phyloP scores from a whole-genome alignment of 352 stramenopile species.

The Globisporangium paroecandrum region DNA sequence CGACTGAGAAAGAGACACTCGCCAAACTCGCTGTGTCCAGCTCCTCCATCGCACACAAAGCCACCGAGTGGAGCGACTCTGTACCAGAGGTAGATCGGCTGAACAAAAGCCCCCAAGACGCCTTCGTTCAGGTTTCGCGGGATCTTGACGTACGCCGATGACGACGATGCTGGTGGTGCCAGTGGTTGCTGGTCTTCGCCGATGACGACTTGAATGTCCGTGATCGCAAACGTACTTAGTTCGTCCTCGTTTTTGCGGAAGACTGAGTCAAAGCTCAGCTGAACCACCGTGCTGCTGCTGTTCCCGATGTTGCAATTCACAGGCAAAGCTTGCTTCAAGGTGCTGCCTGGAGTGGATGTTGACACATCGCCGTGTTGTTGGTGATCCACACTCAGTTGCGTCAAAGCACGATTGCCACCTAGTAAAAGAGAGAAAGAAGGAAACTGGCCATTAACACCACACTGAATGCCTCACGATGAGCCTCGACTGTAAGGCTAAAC shows the following conservation, averaged over 20 bases:
- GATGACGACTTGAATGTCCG: slow-evolving; percentile 47
- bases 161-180: slow-evolving; percentile 24
- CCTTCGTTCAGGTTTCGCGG: slow-evolving; percentile 52
- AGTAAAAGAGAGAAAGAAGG: not conserved
- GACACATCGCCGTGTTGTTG: not conserved
- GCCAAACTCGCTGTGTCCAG: slow-evolving; percentile 52
- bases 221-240: slow-evolving; percentile 47
- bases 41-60: slow-evolving; percentile 48
- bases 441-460: not conserved
- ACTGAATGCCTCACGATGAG: not conserved
- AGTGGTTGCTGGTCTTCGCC: slow-evolving; percentile 21
- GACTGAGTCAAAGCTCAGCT: slow-evolving; percentile 30
- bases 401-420: slow-evolving; percentile 27
- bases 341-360: slow-evolving; percentile 7
- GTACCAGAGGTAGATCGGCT: slow-evolving; percentile 60
- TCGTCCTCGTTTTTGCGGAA: slow-evolving; percentile 22
- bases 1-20: slow-evolving; percentile 66
- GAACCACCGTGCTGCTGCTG: slow-evolving; percentile 23
- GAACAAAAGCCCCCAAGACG: slow-evolving; percentile 15
- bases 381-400: slow-evolving; percentile 28
- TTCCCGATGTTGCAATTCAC: slow-evolving; percentile 34
- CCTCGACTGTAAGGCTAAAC: not conserved
- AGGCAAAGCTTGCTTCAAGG: slow-evolving; percentile 4
- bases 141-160: slow-evolving; percentile 50
- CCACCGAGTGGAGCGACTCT: slow-evolving; percentile 42